phyloP scores from a whole-genome alignment of 176 grass and related monocot species.

The Metroxylon sagu region DNA sequence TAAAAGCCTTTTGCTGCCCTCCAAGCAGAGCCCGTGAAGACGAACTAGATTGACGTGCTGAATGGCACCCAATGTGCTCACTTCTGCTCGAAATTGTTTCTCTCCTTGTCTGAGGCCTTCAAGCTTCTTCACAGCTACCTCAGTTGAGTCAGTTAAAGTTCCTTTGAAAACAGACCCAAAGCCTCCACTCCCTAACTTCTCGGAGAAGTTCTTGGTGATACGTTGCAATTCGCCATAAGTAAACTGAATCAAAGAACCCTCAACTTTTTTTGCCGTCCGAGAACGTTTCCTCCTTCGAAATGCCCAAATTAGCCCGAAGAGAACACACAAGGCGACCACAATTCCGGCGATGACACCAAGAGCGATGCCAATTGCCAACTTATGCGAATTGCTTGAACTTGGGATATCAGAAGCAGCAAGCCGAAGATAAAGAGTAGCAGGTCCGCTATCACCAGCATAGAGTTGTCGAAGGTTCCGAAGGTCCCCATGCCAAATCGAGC shows the following conservation, averaged over 20 bases:
- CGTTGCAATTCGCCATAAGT: conserved; percentile 16
- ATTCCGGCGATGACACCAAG: background rate
- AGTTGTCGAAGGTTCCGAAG: conserved; percentile 11
- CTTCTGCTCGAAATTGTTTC: conserved; percentile 33
- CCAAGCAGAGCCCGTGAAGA: conserved; percentile 21
- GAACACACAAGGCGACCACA: background rate
- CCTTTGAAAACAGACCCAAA: conserved; percentile 38
- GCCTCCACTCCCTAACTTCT: conserved; percentile 22
- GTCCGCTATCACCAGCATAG: conserved; percentile 12
- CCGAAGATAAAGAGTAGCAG: conserved; percentile 16
- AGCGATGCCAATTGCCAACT: background rate
- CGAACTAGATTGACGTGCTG: conserved; percentile 27
- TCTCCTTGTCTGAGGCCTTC: conserved; percentile 27
- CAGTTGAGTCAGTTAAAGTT: conserved; percentile 6
- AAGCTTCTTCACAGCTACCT: conserved; percentile 35
- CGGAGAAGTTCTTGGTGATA: conserved; percentile 31
- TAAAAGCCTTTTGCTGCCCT: conserved; percentile 15
- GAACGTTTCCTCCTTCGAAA: background rate
- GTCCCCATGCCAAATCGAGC: conserved; percentile 25
- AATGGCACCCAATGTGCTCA: conserved; percentile 26
- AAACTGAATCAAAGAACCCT: conserved; percentile 8
- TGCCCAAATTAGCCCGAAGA: background rate
- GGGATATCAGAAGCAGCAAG: conserved; percentile 18
- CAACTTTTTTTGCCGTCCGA: background rate
- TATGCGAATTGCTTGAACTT: background rate